Evolutionary conservation across 192 early-diverging fungal species (phyloP).

Genomic region (Coemansia sp.): DNA sequence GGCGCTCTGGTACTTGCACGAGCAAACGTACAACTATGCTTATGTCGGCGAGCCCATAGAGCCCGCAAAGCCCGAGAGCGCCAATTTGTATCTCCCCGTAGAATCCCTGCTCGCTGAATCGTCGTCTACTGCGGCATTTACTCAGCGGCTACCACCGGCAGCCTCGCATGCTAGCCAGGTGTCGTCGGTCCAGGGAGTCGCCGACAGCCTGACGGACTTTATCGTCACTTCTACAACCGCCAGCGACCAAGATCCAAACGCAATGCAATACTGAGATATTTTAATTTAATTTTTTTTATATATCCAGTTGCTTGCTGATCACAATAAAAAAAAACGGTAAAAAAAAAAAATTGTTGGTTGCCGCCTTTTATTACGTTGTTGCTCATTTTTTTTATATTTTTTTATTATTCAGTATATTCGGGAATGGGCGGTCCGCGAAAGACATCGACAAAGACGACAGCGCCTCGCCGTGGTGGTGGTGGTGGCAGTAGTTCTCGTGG

Average conservation of each 20-base stretch:
- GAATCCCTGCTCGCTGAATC: constrained; percentile 41
- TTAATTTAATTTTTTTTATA: constrained; percentile 10
- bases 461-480: constrained; percentile 9
- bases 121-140: constrained; percentile 12
- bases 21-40: constrained; percentile 85
- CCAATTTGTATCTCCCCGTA: constrained; percentile 47
- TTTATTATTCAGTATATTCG: neutral
- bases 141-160: neutral
- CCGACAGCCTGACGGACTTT: constrained; percentile 32
- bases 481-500: too few relatives aligned
- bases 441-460: constrained; percentile 11
- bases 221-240: constrained; percentile 16
- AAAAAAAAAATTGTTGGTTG: too few relatives aligned
- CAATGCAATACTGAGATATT: constrained; percentile 12
- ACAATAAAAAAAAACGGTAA: neutral
- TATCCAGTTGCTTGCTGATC: neutral
- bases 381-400: neutral
- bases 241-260: neutral
- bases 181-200: constrained; percentile 16
- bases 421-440: constrained; percentile 26
- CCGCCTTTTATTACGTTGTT: too few relatives aligned
- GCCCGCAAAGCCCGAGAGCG: constrained; percentile 31
- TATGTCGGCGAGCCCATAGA: constrained; percentile 54
- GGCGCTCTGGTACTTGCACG: constrained; percentile 89
- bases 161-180: constrained; percentile 4